These are phyloP conservation scores for Xylariales sp. DNA, from an alignment of 2,329 filamentous ascomycete species.

Conservation along the genomic window DNA sequence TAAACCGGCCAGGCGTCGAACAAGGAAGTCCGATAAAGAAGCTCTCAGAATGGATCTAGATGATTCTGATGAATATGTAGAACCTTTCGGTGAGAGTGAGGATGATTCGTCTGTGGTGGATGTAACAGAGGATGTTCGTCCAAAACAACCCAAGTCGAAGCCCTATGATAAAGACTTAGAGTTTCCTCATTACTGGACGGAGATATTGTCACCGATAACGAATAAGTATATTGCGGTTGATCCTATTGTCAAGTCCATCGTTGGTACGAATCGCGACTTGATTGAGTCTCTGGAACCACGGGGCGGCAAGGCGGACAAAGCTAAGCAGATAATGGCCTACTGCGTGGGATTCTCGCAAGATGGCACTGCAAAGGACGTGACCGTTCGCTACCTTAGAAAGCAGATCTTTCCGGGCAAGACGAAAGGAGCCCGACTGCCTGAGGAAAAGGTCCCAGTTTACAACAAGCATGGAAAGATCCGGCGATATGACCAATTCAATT, in stretches of 20 bases:
- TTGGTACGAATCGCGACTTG: constrained; percentile 79
- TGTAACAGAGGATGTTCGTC: constrained; percentile 58
- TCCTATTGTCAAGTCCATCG: constrained; percentile 73
- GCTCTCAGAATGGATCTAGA: constrained; percentile 48
- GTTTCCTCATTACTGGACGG: constrained; percentile 93
- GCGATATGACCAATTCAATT: constrained; percentile 82
- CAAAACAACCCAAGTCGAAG: constrained; percentile 55
- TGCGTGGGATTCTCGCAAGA: constrained; percentile 85
- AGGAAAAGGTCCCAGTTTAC: constrained; percentile 84
- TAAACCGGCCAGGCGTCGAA: constrained; percentile 43
- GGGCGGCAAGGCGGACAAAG: constrained; percentile 83
- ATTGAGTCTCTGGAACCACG: constrained; percentile 83
- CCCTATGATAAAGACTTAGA: constrained; percentile 80
- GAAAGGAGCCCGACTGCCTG: constrained; percentile 81
- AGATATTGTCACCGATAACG: constrained; percentile 84
- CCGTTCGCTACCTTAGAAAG: constrained; percentile 86
- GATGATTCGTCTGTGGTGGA: constrained; percentile 72
- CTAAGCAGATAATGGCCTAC: constrained; percentile 91
- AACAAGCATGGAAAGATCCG: constrained; percentile 81
- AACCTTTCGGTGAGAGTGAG: constrained; percentile 64
- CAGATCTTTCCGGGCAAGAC: constrained; percentile 88
- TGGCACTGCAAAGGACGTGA: constrained; percentile 93
- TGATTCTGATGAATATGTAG: constrained; percentile 61
- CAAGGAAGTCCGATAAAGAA: constrained; percentile 44
- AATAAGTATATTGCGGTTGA: constrained; percentile 85